A percentile compares a stretch with the other conserved stretches of the same genome.
These are phyloP conservation scores for Xerocomus tenax DNA, from an alignment of 1,284 basidiomycete genomes.

Conservation along the genomic window DNA sequence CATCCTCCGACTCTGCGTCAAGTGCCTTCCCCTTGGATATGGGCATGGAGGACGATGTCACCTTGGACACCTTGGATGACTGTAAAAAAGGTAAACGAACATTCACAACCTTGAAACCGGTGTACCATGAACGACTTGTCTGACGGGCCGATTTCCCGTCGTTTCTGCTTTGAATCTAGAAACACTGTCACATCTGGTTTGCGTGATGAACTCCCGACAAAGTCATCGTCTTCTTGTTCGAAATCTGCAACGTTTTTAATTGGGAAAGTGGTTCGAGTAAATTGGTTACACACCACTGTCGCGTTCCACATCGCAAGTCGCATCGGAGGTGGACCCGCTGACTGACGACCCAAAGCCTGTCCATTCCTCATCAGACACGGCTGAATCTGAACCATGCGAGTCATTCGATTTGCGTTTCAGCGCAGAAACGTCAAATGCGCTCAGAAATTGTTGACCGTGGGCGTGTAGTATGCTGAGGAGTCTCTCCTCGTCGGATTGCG, in stretches of 20 bases:
- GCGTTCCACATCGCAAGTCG: constrained; percentile 15
- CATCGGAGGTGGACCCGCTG: constrained; percentile 2
- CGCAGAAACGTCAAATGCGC: constrained; percentile 40
- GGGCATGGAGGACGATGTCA: constrained; percentile 34
- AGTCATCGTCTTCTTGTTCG: constrained; percentile 39
- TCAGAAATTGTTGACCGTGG: constrained; percentile 57
- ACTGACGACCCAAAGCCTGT: constrained; percentile 17
- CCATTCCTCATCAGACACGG: constrained; percentile 32
- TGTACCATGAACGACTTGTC: constrained; percentile 64
- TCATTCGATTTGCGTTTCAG: constrained; percentile 26
- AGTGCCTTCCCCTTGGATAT: constrained; percentile 33
- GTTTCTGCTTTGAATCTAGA: constrained; percentile 33
- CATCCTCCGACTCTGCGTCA: constrained; percentile 43
- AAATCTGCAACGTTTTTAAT: constrained; percentile 22
- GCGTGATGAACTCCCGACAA: constrained; percentile 27
- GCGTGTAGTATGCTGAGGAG: constrained; percentile 53
- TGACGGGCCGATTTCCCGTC: constrained; percentile 19
- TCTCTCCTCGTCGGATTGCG: constrained; percentile 26
- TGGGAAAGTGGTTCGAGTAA: background rate
- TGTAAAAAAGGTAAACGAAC: constrained; percentile 24
- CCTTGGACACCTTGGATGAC: constrained; percentile 68
- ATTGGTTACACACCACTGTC: constrained; percentile 15
- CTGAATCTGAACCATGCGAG: constrained; percentile 6
- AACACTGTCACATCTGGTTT: constrained; percentile 50
- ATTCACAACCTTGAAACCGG: background rate